Conservation (phyloP, 306 rosid species). For the Nissolia schottii region DNA sequence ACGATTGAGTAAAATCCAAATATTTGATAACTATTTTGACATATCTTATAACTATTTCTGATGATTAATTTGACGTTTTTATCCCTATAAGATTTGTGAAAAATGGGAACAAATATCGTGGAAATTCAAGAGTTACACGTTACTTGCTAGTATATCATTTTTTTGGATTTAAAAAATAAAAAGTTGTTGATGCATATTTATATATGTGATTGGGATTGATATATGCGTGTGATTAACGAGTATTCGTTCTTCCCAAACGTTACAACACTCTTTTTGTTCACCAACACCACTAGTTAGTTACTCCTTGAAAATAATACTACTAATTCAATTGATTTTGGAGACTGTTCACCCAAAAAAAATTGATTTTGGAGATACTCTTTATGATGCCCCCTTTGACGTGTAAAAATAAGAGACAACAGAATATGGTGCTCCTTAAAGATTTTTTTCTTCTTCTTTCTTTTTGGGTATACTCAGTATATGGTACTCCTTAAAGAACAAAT, state of each 20-base stretch:
- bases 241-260: neutral
- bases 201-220: no score
- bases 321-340: no score
- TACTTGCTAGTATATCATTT: neutral
- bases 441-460: neutral
- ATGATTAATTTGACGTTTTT: no score
- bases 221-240: neutral
- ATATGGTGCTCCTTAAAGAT: neutral
- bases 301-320: neutral
- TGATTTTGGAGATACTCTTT: neutral
- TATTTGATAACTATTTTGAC: no score
- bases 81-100: no score
- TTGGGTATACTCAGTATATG: neutral
- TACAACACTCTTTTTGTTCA: slow-evolving; percentile 7
- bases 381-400: neutral
- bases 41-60: no score
- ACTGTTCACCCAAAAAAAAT: no score
- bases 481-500: neutral
- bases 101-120: neutral
- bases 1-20: no score
- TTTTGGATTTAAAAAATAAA: neutral
- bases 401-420: neutral
- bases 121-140: neutral
- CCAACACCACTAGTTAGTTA: neutral
- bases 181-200: neutral